Conservation (phyloP, 495 filamentous ascomycete species). For the Penicillium steckii region DNA sequence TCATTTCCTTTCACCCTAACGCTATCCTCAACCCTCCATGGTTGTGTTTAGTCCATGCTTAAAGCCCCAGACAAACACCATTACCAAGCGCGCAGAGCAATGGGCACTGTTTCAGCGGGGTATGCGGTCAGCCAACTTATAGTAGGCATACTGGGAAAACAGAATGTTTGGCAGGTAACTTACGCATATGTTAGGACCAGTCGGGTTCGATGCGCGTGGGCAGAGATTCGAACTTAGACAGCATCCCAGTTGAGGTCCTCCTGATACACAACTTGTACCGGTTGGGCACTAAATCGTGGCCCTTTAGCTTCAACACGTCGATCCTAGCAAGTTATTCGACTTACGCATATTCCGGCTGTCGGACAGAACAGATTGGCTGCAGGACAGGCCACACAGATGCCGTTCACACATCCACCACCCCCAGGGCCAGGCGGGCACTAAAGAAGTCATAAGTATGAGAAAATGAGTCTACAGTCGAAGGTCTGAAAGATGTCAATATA, state of each 20-base stretch:
- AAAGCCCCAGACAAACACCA: conserved; percentile 10
- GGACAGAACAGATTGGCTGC: conserved; percentile 11
- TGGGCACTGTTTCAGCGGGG: conserved; percentile 7
- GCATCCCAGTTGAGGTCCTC: conserved; percentile 19
- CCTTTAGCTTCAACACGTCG: background rate
- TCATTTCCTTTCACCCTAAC: no score
- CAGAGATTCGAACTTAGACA: conserved; percentile 16
- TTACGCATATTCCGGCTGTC: conserved; percentile 19
- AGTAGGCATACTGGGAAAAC: background rate
- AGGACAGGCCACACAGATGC: conserved; percentile 11
- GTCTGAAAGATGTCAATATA: background rate
- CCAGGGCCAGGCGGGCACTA: conserved; percentile 16
- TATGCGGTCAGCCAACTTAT: background rate
- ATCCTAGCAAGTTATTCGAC: background rate
- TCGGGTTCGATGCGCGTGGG: conserved; percentile 12
- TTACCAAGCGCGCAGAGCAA: conserved; percentile 7
- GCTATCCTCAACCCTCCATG: no score
- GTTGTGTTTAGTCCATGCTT: no score
- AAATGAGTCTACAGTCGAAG: no score
- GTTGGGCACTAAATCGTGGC: conserved; percentile 12
- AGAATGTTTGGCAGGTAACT: conserved; percentile 2
- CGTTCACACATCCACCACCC: conserved; percentile 16
- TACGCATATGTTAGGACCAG: conserved; percentile 20
- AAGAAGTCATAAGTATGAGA: background rate
- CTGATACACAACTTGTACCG: conserved; percentile 13